These are phyloP conservation scores for Calonectria pauciramosa DNA, from an alignment of 2,329 filamentous ascomycete species.

Conservation along the genomic window DNA sequence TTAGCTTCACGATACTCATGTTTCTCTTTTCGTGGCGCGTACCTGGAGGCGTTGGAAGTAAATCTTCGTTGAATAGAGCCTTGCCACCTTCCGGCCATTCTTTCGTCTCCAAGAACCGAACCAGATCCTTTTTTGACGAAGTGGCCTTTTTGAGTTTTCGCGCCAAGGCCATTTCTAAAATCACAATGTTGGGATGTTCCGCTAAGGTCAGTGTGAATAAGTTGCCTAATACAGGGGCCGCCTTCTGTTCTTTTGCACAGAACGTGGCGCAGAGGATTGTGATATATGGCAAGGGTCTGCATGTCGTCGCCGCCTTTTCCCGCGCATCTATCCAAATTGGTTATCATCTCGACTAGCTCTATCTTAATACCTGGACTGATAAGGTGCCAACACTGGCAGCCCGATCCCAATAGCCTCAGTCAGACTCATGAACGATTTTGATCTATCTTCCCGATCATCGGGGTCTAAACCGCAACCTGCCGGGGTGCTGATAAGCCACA, in stretches of 20 bases:
- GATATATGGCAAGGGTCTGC: neutral
- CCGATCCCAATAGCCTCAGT: neutral
- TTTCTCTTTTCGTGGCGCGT: neutral
- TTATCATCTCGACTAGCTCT: neutral
- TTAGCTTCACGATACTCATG: neutral
- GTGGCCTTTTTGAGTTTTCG: slow-evolving; percentile 1
- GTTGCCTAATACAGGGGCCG: neutral
- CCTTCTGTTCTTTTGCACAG: neutral
- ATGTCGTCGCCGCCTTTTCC: neutral
- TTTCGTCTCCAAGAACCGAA: neutral
- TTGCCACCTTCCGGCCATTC: slow-evolving; percentile 1
- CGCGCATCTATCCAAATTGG: neutral
- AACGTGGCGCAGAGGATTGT: neutral
- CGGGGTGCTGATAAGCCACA: slow-evolving; percentile 3
- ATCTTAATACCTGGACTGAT: neutral
- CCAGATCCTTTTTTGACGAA: neutral
- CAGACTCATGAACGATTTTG: neutral
- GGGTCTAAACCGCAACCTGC: neutral
- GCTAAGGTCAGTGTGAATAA: neutral
- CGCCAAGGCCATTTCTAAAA: neutral
- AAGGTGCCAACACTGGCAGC: neutral
- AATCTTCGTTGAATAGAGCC: slow-evolving; percentile 1
- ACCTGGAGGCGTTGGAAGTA: neutral
- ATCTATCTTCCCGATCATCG: neutral
- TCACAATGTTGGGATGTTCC: neutral